Evolutionary conservation across 805 yeast species (phyloP).

Genomic region (Debaryomyces maramus): DNA sequence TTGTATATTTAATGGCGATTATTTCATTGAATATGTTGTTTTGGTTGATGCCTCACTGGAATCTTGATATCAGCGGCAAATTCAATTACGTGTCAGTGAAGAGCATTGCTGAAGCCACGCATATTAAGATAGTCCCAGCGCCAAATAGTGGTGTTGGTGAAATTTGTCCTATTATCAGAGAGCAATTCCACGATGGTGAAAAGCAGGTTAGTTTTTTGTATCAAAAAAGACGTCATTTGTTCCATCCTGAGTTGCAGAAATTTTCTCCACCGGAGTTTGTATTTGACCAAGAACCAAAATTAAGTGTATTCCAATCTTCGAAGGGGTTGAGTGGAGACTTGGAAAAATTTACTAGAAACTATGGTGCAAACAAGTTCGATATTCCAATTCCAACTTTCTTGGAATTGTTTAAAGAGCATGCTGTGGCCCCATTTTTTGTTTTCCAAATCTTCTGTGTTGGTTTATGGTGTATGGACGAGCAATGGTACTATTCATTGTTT

Average conservation of each 20-base stretch:
- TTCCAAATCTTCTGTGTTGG: constrained; percentile 96
- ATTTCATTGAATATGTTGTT: constrained; percentile 72
- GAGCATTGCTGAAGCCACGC: constrained; percentile 61
- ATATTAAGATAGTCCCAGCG: constrained; percentile 75
- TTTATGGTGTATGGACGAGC: constrained; percentile 93
- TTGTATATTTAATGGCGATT: constrained; percentile 76
- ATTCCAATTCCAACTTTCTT: constrained; percentile 91
- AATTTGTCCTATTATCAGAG: constrained; percentile 63
- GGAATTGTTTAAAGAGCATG: constrained; percentile 94
- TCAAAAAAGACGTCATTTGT: constrained; percentile 89
- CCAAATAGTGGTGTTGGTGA: constrained; percentile 86
- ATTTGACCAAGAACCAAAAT: constrained; percentile 57
- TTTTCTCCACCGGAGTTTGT: constrained; percentile 85
- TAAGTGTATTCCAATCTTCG: constrained; percentile 55
- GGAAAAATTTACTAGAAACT: constrained; percentile 51
- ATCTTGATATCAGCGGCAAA: constrained; percentile 60
- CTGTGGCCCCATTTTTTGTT: constrained; percentile 96
- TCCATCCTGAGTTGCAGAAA: constrained; percentile 48
- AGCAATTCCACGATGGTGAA: constrained; percentile 54
- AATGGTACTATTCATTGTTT: constrained; percentile 93
- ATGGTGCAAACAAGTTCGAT: constrained; percentile 87
- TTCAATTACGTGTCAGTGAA: constrained; percentile 66
- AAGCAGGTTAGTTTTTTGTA: constrained; percentile 71
- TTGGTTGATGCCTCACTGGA: constrained; percentile 95
- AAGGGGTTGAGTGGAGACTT: constrained; percentile 60